phyloP scores from a whole-genome alignment of 2,329 filamentous ascomycete species.

The Juglanconis oblonga region DNA sequence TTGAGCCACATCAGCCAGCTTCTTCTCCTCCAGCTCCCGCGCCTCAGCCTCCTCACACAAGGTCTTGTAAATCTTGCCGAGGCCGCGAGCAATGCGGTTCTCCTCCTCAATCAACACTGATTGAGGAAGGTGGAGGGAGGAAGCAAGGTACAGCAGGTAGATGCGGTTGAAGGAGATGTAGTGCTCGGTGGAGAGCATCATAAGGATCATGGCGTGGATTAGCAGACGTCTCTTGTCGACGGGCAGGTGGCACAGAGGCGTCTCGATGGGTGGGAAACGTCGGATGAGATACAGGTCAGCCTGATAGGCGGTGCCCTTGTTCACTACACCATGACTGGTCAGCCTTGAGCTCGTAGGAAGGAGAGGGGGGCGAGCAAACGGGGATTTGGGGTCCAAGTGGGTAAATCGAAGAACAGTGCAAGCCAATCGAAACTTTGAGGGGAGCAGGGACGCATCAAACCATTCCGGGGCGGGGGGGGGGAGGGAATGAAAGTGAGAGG shows the following conservation, averaged over 20 bases:
- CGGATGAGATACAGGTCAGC: slow-evolving; percentile 42
- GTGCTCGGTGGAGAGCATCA: slow-evolving; percentile 73
- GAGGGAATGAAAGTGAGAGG: neutral
- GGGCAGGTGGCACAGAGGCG: slow-evolving; percentile 56
- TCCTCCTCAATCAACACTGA: slow-evolving; percentile 68
- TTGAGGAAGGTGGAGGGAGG: slow-evolving; percentile 67
- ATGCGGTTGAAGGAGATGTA: slow-evolving; percentile 73
- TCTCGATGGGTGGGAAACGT: slow-evolving; percentile 58
- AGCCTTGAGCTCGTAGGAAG: slow-evolving; percentile 27
- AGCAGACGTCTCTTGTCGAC: slow-evolving; percentile 64
- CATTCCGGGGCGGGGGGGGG: too few species aligned
- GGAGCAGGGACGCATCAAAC: too few species aligned
- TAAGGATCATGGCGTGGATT: slow-evolving; percentile 68
- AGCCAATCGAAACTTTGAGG: too few species aligned
- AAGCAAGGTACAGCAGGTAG: slow-evolving; percentile 66
- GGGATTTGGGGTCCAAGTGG: too few species aligned
- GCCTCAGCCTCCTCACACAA: slow-evolving; percentile 45
- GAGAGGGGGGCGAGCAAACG: neutral
- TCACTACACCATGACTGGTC: slow-evolving; percentile 19
- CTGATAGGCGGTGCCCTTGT: slow-evolving; percentile 36
- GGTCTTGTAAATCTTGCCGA: slow-evolving; percentile 69
- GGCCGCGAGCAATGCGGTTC: slow-evolving; percentile 67
- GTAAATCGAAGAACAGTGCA: too few species aligned
- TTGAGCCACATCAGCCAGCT: slow-evolving; percentile 53
- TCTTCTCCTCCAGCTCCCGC: slow-evolving; percentile 30